phyloP scores from a whole-genome alignment of 2,329 filamentous ascomycete genomes.

The Aspergillus intermedius region DNA sequence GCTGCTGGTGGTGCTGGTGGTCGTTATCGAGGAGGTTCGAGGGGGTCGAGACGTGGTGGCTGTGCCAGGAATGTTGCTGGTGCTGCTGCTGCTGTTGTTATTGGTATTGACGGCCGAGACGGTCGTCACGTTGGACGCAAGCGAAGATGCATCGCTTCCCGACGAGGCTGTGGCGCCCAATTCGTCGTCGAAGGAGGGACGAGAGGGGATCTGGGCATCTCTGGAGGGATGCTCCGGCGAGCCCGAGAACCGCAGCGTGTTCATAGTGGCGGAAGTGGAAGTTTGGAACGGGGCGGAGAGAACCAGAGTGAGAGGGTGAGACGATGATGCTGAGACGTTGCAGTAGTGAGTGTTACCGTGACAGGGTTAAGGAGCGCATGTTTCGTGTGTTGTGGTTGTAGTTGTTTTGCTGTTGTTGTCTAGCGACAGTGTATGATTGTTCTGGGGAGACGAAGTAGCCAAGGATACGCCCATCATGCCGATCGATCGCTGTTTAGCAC shows the following conservation, averaged over 20 bases:
- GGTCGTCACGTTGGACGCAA: constrained; percentile 39
- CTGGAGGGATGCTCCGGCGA: constrained; percentile 16
- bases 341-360: not conserved
- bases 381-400: no score
- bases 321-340: not conserved
- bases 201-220: constrained; percentile 12
- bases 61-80: constrained; percentile 13
- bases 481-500: no score
- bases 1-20: constrained; percentile 24
- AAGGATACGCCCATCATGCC: no score
- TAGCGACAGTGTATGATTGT: no score
- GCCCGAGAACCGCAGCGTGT: constrained; percentile 1
- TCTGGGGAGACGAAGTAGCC: no score
- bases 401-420: no score
- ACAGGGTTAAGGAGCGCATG: not conserved
- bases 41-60: constrained; percentile 19
- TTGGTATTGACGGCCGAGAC: constrained; percentile 37
- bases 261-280: constrained; percentile 8
- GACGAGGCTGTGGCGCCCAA: constrained; percentile 36
- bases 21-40: constrained; percentile 20
- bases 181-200: constrained; percentile 26
- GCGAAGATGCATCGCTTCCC: constrained; percentile 42
- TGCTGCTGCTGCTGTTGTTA: constrained; percentile 20
- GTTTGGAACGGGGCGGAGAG: not conserved
- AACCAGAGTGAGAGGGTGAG: not conserved